Evolutionary conservation across 2,329 filamentous ascomycete genomes (phyloP), one percentile per base, ranked within the genome.

Genomic region (Hirsutella thompsonii): DNA sequence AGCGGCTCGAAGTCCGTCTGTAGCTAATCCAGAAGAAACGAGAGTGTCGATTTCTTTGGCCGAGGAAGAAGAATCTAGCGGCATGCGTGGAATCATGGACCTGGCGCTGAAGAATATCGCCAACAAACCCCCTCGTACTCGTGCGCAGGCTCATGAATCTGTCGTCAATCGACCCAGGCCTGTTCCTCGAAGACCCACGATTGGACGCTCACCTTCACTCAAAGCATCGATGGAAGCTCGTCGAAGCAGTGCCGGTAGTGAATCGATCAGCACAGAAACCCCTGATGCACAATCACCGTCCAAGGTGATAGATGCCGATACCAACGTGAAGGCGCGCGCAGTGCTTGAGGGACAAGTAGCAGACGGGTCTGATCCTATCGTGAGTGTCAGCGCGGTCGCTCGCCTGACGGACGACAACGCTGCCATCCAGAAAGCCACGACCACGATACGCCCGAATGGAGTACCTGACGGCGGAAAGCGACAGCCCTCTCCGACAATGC

Each of bases 161-260:
- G 58, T 78, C 18, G 61, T 78, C 5, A 60, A 78, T 51, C 66
- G 74, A 5, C 73, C 73, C 2, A 63, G 74, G 26, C 74, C 74
- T 2, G 72, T 78, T 41, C 70, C 72, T 5, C 63, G 74, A 39
- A 40, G 35, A 33, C 5, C 32, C 18, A 18, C 32, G 6, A 8
- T 34, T 9, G 32, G 32, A 19, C 32, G 16, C 13, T 16, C 32
- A 3, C 18, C 32, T 34, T 18, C 32, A 18, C 9, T 8, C 32
- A 34, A 18, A 18, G 32, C 14, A 18, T 8, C 8, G 8, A 5
- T 9, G 3, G 9, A 18, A 16, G 14, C 32, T 5, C 14, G 14
- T 18, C 32, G 8, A 5, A 18, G 18, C 14, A 34, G 14, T 16
- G 18, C 8, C 32, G 18, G 9, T 18, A 2, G 32, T 18, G 32